Base-by-base conservation (phyloP, 176 grass and related monocot species). In the Cenchrus americanus region DNA sequence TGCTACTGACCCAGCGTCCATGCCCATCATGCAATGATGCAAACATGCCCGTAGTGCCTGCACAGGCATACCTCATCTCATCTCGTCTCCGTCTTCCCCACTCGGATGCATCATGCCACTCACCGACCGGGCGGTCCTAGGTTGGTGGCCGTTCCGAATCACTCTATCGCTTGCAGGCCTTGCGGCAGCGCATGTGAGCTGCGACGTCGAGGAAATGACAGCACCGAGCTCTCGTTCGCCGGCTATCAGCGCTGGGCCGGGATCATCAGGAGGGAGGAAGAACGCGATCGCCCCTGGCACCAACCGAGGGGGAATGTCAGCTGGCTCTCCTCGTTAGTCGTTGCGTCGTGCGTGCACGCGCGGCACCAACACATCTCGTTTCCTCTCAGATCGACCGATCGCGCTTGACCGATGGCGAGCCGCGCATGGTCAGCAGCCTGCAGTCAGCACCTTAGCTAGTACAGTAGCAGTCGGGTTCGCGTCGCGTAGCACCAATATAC, bases 121-220 rank as follows among this genome's bases (percentile, higher is more conserved):
- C 54, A 76, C 63, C 11, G 66, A 66, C 54, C 14, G 27, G 19
- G 59, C 32, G 30, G 52, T 48, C 32, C 40, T 57, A 23, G 50
- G 52, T 42, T 44, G 65, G 34, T 30, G 66, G 53, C 71, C 60
- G 65, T 42, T 34, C 51, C 34, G 34, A 49, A 15, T 53, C 47
- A 3, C 0, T 74, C 58, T 0, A 61, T 74, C 42, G 5, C 71
- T 2, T 26, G 76, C 21, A 15, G 8, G 46, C 23, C 78, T 5
- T 6, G 57, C 51, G 22, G 24, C 80, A 83, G 30, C 17, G 86
- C 80, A 88, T 88, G 86, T 77, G 64, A 15, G 54, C 17, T n/a
- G 54, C 32, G 41, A 62, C 9, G 40, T 13, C 65, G 42, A 52
- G 46, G 72, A 87, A 75, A 53, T 71, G 79, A 87, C 85, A 49